Evolutionary conservation across 1,284 basidiomycete species (phyloP).

Genomic region (Irpex sp.): DNA sequence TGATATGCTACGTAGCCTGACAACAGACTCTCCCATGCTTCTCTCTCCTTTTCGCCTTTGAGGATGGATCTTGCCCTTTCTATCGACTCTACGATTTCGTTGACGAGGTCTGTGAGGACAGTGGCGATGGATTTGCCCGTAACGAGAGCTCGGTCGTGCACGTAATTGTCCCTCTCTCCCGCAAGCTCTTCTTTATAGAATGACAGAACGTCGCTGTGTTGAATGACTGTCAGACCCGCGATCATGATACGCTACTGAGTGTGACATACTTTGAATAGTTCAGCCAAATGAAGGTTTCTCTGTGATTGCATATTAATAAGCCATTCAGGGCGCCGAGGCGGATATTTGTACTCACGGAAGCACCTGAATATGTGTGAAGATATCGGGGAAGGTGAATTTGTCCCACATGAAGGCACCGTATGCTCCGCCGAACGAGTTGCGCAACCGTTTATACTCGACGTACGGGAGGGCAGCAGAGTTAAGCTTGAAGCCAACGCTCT

Average conservation of each 20-base stretch:
- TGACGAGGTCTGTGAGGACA: conserved; percentile 9
- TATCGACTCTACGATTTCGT: conserved; percentile 13
- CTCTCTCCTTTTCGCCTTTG: conserved; percentile 10
- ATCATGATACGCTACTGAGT: not conserved
- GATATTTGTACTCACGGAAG: conserved; percentile 14
- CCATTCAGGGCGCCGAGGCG: not conserved
- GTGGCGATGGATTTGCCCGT: conserved; percentile 7
- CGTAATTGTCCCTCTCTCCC: conserved; percentile 13
- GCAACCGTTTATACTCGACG: conserved; percentile 16
- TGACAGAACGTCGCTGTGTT: conserved; percentile 3
- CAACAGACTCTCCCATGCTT: conserved; percentile 16
- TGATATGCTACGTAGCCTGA: conserved; percentile 16
- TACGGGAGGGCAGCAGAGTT: conserved; percentile 6
- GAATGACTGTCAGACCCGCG: not conserved
- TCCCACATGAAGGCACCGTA: conserved; percentile 18
- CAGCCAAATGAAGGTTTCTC: conserved; percentile 16
- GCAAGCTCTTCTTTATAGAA: conserved; percentile 8
- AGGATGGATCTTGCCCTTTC: conserved; percentile 13
- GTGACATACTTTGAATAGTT: conserved; percentile 14
- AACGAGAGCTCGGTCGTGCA: conserved; percentile 11
- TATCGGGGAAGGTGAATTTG: conserved; percentile 15
- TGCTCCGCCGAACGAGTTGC: conserved; percentile 16
- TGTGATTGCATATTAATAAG: not conserved
- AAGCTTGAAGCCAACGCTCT: conserved; percentile 4
- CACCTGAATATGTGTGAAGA: conserved; percentile 14